Conservation (phyloP, 805 yeast species). For the Metschnikowia cerradonensis region DNA sequence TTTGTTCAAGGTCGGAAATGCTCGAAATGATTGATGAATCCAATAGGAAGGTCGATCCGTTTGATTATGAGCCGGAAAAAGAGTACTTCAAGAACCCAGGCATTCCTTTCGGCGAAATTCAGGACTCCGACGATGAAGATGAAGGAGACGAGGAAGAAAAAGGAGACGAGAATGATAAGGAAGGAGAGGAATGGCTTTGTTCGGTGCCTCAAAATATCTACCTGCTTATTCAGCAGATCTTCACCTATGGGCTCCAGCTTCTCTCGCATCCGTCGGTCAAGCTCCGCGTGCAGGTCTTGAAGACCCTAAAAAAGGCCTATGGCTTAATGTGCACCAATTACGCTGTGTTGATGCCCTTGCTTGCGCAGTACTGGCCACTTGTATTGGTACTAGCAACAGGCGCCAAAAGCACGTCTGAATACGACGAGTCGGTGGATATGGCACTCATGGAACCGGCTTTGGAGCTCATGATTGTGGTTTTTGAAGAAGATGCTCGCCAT, state of each 20-base stretch:
- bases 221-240: slow-evolving; percentile 53
- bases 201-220: slow-evolving; percentile 63
- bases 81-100: slow-evolving; percentile 40
- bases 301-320: slow-evolving; percentile 34
- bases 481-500: slow-evolving; percentile 30
- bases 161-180: too few species aligned
- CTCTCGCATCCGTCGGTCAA: slow-evolving; percentile 62
- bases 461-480: slow-evolving; percentile 24
- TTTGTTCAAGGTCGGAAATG: slow-evolving; percentile 42
- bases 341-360: slow-evolving; percentile 27
- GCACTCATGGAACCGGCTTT: slow-evolving; percentile 25
- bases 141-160: too few species aligned
- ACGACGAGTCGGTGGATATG: slow-evolving; percentile 3
- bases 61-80: slow-evolving; percentile 31
- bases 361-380: slow-evolving; percentile 33
- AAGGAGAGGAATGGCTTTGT: slow-evolving; percentile 51
- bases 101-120: slow-evolving; percentile 25
- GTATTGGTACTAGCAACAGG: slow-evolving; percentile 23
- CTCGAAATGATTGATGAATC: slow-evolving; percentile 40
- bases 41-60: slow-evolving; percentile 25
- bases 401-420: slow-evolving; percentile 12
- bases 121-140: slow-evolving; percentile 28
- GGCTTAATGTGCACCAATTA: slow-evolving; percentile 32
- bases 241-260: slow-evolving; percentile 64
- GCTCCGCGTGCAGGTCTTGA: slow-evolving; percentile 54